Percentiles rank a stretch among this genome's conserved stretches.
Evolutionary conservation across 1,139 yeast species (phyloP).

Genomic region (Lodderomyces oxycetoniae): DNA sequence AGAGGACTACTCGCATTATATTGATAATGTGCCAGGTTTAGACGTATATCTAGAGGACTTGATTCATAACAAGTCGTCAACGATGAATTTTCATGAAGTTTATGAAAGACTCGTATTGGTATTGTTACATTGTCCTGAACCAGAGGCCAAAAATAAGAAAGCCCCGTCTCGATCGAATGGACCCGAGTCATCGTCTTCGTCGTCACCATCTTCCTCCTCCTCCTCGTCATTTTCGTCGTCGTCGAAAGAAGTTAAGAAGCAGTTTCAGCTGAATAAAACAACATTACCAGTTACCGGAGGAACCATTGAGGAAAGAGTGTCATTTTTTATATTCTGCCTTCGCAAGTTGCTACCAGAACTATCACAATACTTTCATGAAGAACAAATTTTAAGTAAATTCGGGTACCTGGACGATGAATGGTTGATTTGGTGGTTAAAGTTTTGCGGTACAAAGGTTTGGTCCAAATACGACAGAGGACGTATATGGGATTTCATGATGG

Average conservation of each 20-base stretch:
- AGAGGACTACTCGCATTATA: constrained; percentile 47
- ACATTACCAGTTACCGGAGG: constrained; percentile 59
- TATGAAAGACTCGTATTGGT: constrained; percentile 76
- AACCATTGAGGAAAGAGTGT: constrained; percentile 62
- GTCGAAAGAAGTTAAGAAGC: constrained; percentile 11
- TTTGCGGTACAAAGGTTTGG: constrained; percentile 87
- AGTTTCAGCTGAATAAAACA: constrained; percentile 26
- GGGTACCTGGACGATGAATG: constrained; percentile 77
- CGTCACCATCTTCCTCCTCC: constrained; percentile 3
- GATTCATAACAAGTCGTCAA: constrained; percentile 25
- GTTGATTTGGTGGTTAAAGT: constrained; percentile 93
- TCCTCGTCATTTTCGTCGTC: background rate
- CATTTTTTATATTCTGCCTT: constrained; percentile 66
- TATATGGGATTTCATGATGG: constrained; percentile 81
- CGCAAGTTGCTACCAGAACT: constrained; percentile 70
- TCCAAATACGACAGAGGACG: constrained; percentile 79
- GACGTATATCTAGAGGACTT: constrained; percentile 23
- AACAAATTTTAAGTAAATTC: constrained; percentile 61
- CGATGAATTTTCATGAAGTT: constrained; percentile 58
- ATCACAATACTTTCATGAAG: constrained; percentile 73
- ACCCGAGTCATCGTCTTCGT: constrained; percentile 3
- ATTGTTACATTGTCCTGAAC: constrained; percentile 56
- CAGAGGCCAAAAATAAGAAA: constrained; percentile 7
- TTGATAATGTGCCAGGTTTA: constrained; percentile 30
- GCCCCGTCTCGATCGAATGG: too few species aligned